Base-by-base conservation (phyloP, 768 basidiomycete species). In the Suillus subaureus region DNA sequence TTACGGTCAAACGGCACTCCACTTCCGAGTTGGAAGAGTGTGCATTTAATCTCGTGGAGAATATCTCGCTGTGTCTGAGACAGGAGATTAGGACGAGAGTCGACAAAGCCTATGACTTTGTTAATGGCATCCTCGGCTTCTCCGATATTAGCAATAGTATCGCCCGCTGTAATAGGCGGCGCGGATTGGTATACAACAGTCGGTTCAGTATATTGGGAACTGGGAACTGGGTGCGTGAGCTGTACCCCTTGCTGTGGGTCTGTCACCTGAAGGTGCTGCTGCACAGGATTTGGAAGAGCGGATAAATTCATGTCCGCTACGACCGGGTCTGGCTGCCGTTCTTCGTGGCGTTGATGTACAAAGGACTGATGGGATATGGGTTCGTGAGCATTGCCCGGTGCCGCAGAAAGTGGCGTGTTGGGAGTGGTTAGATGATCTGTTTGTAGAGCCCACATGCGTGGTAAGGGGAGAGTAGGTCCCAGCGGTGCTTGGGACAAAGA, bases 121-220 rank as follows among this genome's bases (percentile, higher is more conserved):
- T 85, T 81, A 61, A 89, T 74, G 31, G 86, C 83, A 12, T 81
- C 81, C 60, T 89, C 84, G 2, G 84, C 87, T 60, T 87, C 84
- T 0, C 75, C 71, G n/a, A 82, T 71, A 58, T 82, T 79, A 23
- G 84, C 81, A 35, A 76, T 70, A 26, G 70, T 71, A 58, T 65
- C 72, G 54, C 73, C 77, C 57, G 76, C 71, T 64, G 77, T 75
- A 37, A 73, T 77, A 23, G 75, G 70, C 42, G 78, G 74, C 0
- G 70, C 70, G 6, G 76, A 55, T 61, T 79, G 76, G 69, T 78
- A 81, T 61, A 79, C 74, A 35, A 73, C 70, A 35, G 71, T 72
- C 13, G 76, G 60, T 39, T 74, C 71, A 42, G 70, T 42, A 70
- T 78, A 80, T 18, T 70, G 49, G 16, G 70, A 64, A 3, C 67